These are phyloP conservation scores for Populus ilicifolia DNA, from an alignment of 345 rosid species.

Conservation along the genomic window DNA sequence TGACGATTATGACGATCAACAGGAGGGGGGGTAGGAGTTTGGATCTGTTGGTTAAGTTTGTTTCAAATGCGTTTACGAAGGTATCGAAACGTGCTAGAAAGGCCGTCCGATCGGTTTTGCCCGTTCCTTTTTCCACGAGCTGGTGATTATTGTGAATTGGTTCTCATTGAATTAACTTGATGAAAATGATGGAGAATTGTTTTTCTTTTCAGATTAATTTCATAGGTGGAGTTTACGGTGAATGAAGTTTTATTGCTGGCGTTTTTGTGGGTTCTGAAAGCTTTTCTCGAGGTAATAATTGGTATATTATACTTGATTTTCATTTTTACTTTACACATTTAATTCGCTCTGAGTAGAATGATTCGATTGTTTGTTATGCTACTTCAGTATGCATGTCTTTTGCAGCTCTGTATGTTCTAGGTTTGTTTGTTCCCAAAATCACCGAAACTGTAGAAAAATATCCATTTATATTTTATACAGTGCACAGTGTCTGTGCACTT, in stretches of 20 bases:
- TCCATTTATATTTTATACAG: not conserved
- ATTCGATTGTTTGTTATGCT: not conserved
- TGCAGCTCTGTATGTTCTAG: not conserved
- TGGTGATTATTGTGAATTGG: slow-evolving; percentile 34
- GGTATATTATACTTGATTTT: too few relatives aligned
- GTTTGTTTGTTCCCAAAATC: not conserved
- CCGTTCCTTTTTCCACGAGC: slow-evolving; percentile 57
- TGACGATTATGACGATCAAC: slow-evolving; percentile 54
- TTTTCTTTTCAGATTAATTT: not conserved
- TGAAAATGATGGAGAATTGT: too few relatives aligned
- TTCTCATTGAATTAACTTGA: too few relatives aligned
- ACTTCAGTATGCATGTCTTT: not conserved
- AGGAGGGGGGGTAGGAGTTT: slow-evolving; percentile 66
- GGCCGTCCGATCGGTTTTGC: slow-evolving; percentile 83
- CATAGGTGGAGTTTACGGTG: slow-evolving; percentile 79
- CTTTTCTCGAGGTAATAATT: slow-evolving; percentile 75
- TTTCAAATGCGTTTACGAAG: slow-evolving; percentile 66
- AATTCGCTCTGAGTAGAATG: not conserved
- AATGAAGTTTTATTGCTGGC: slow-evolving; percentile 76
- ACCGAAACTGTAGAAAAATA: not conserved
- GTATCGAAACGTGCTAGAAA: slow-evolving; percentile 69
- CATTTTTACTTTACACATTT: too few relatives aligned
- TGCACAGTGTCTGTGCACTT: not conserved
- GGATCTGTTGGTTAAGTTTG: slow-evolving; percentile 67
- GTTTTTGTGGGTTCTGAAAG: slow-evolving; percentile 84